A percentile compares a stretch with the other conserved stretches of the same genome.
Evolutionary conservation across 345 rosid species (phyloP).

Genomic region (Lepidium africanum): DNA sequence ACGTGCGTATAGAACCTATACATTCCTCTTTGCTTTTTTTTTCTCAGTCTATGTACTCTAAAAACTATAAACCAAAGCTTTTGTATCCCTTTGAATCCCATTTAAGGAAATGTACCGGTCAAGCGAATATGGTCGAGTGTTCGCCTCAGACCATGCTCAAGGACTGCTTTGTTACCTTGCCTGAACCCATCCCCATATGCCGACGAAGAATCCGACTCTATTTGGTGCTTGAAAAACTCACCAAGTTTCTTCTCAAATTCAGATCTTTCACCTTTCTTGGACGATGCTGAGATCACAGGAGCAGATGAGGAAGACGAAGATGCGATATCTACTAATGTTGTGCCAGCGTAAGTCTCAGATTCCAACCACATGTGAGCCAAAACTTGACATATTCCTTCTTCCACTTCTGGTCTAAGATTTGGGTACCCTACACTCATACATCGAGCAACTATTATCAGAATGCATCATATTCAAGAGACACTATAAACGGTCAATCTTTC

Average conservation of each 20-base stretch:
- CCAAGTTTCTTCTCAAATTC: slow-evolving; percentile 94
- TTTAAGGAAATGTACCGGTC: slow-evolving; percentile 70
- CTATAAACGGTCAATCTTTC: no score
- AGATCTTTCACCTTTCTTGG: slow-evolving; percentile 79
- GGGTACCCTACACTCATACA: slow-evolving; percentile 59
- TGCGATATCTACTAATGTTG: slow-evolving; percentile 30
- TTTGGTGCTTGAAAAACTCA: slow-evolving; percentile 80
- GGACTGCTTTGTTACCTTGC: slow-evolving; percentile 65
- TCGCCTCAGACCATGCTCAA: slow-evolving; percentile 52
- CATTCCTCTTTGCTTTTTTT: neutral
- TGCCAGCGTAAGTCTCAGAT: slow-evolving; percentile 55
- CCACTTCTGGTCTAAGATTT: slow-evolving; percentile 81
- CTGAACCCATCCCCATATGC: slow-evolving; percentile 94
- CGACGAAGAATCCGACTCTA: slow-evolving; percentile 67
- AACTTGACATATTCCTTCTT: slow-evolving; percentile 98
- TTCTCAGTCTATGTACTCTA: slow-evolving; percentile 18
- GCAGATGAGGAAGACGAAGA: slow-evolving; percentile 52
- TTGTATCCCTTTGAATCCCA: neutral
- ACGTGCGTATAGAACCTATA: slow-evolving; percentile 16
- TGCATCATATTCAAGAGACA: no score
- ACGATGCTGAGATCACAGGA: slow-evolving; percentile 41
- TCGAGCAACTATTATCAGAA: no score
- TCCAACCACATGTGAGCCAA: slow-evolving; percentile 98
- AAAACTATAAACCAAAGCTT: neutral
- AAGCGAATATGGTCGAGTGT: slow-evolving; percentile 84